Percentiles rank a stretch among this genome's conserved stretches.
Evolutionary conservation across 202 grass and related monocot genomes (phyloP).

Genomic region (Tripidium arundinaceum): DNA sequence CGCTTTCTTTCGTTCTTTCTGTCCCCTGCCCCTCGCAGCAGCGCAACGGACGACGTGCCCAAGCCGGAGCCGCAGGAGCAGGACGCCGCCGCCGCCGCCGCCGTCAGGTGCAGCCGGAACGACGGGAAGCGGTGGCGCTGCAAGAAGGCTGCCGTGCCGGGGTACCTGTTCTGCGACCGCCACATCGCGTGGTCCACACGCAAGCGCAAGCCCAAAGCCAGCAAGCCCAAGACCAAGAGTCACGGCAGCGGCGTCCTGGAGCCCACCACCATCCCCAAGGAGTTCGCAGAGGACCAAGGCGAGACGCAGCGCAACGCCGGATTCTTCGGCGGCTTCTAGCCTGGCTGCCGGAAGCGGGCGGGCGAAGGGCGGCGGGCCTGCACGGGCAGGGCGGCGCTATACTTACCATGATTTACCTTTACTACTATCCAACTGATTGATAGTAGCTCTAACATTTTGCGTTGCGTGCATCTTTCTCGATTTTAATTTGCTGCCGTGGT

Average conservation of each 20-base stretch:
- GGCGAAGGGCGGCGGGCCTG: background rate
- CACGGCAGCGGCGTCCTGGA: background rate
- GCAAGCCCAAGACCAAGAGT: background rate
- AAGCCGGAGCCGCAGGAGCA: background rate
- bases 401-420: background rate
- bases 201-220: conserved; percentile 24
- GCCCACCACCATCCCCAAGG: background rate
- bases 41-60: too few species aligned
- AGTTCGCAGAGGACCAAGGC: background rate
- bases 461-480: background rate
- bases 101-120: conserved; percentile 34
- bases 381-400: background rate
- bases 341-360: background rate
- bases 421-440: background rate
- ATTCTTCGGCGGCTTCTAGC: conserved; percentile 10
- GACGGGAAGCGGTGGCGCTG: conserved; percentile 58
- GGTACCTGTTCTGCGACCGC: conserved; percentile 34
- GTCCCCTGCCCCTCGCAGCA: background rate
- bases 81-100: too few species aligned
- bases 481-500: background rate
- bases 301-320: background rate
- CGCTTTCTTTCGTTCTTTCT: background rate
- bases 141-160: conserved; percentile 35
- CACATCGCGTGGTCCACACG: conserved; percentile 41
- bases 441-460: background rate